phyloP scores from a whole-genome alignment of 2,329 filamentous ascomycete genomes.

The Graphilbum ipis-grandicollis region DNA sequence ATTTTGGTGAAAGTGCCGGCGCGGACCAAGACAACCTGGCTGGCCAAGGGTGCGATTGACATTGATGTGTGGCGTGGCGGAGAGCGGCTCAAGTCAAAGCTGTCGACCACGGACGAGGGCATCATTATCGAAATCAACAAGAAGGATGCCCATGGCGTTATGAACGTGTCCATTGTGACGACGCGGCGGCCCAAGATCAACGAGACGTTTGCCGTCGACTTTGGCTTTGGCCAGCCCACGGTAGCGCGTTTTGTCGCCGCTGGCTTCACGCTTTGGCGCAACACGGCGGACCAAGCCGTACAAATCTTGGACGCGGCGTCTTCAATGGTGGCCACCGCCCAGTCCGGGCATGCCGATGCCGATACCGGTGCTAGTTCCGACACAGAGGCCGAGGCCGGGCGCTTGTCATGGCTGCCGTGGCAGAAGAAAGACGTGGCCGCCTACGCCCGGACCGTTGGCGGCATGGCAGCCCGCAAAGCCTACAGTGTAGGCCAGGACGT shows the following conservation, averaged over 20 bases:
- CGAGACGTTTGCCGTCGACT: slow-evolving; percentile 42
- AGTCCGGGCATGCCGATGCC: slow-evolving; percentile 10
- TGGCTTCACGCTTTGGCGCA: slow-evolving; percentile 21
- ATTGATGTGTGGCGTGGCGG: slow-evolving; percentile 35
- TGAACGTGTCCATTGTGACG: slow-evolving; percentile 40
- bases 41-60: slow-evolving; percentile 36
- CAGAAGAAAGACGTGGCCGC: too few species aligned
- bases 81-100: slow-evolving; percentile 27
- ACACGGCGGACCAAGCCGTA: slow-evolving; percentile 9
- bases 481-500: not conserved
- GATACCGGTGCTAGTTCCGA: too few species aligned
- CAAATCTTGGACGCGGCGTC: not conserved
- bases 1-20: slow-evolving; percentile 36
- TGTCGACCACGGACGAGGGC: slow-evolving; percentile 29
- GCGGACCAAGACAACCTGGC: slow-evolving; percentile 33
- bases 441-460: slow-evolving; percentile 1
- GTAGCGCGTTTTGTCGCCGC: slow-evolving; percentile 26
- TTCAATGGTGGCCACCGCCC: slow-evolving; percentile 20
- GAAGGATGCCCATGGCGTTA: slow-evolving; percentile 37
- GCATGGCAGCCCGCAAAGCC: not conserved
- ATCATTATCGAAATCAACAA: slow-evolving; percentile 33
- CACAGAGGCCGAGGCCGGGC: too few species aligned
- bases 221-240: slow-evolving; percentile 38
- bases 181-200: slow-evolving; percentile 41
- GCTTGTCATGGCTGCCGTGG: too few species aligned